Conservation (phyloP, 2,329 filamentous ascomycete species). For the Hirsutella thompsonii region DNA sequence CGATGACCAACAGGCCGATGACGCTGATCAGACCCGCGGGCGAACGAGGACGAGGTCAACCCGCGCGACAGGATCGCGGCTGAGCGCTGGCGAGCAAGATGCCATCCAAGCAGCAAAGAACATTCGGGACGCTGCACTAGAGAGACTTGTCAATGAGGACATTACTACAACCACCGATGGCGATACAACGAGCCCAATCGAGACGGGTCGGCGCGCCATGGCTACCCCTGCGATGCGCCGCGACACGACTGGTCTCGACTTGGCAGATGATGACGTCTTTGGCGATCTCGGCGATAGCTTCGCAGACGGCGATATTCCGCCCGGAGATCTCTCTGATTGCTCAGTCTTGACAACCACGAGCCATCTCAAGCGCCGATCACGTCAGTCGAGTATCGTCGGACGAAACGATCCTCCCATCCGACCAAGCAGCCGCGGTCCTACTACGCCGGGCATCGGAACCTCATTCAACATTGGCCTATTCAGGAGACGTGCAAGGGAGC, state of each 20-base stretch:
- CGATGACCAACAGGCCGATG: slow-evolving; percentile 9
- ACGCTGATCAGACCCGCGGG: slow-evolving; percentile 12
- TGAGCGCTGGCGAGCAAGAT: slow-evolving; percentile 13
- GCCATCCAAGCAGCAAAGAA: slow-evolving; percentile 12
- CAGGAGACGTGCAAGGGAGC: slow-evolving; percentile 42
- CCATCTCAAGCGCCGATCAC: slow-evolving; percentile 31
- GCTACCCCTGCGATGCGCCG: slow-evolving; percentile 20
- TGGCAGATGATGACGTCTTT: slow-evolving; percentile 34
- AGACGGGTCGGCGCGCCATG: slow-evolving; percentile 22
- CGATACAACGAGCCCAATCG: slow-evolving; percentile 20
- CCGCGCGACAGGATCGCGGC: slow-evolving; percentile 5
- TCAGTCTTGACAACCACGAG: slow-evolving; percentile 33
- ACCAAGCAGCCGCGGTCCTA: slow-evolving; percentile 36
- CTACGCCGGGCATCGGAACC: slow-evolving; percentile 33
- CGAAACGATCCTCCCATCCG: slow-evolving; percentile 38
- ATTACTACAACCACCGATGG: slow-evolving; percentile 15
- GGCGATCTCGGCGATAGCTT: slow-evolving; percentile 30
- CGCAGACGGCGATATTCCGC: slow-evolving; percentile 22
- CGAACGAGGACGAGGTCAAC: slow-evolving; percentile 7
- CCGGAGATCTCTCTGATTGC: slow-evolving; percentile 26
- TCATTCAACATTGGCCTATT: slow-evolving; percentile 45
- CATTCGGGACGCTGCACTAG: slow-evolving; percentile 23
- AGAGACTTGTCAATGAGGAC: slow-evolving; percentile 20
- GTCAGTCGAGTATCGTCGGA: slow-evolving; percentile 37
- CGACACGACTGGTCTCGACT: slow-evolving; percentile 34